These are phyloP conservation scores for Coprinopsis sp. DNA, from an alignment of 768 basidiomycete genomes.

Conservation along the genomic window DNA sequence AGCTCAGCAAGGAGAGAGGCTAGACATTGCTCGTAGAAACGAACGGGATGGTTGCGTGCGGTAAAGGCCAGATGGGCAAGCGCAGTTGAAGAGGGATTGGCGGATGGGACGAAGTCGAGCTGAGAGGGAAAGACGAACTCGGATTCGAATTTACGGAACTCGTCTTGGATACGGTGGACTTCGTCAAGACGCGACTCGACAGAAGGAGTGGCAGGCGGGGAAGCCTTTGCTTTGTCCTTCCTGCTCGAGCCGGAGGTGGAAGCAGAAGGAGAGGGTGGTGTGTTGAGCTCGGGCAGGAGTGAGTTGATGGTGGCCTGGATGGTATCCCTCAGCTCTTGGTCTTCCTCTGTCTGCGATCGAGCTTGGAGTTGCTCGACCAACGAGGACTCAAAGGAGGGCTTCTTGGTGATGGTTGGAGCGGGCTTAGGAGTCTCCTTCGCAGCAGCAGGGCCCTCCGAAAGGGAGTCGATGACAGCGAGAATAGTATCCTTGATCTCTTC, in stretches of 20 bases:
- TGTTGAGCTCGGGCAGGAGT: constrained; percentile 16
- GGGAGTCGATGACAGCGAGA: background rate
- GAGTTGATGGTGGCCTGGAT: constrained; percentile 37
- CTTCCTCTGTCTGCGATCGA: constrained; percentile 26
- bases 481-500: background rate
- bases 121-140: constrained; percentile 37
- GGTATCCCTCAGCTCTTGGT: constrained; percentile 34
- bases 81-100: constrained; percentile 16
- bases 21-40: constrained; percentile 59
- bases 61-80: constrained; percentile 51
- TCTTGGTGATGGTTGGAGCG: background rate
- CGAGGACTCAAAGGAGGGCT: constrained; percentile 3
- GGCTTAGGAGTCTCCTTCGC: background rate
- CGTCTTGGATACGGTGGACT: constrained; percentile 38
- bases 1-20: constrained; percentile 49
- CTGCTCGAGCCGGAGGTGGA: constrained; percentile 3
- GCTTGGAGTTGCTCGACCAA: constrained; percentile 29
- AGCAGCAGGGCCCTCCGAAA: no score
- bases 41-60: constrained; percentile 52
- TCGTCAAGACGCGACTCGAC: constrained; percentile 31
- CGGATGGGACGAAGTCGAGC: constrained; percentile 36
- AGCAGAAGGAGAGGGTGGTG: constrained; percentile 6
- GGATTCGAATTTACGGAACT: constrained; percentile 31
- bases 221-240: constrained; percentile 39
- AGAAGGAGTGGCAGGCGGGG: constrained; percentile 11